Evolutionary conservation across 2,329 filamentous ascomycete species (phyloP).

Genomic region (Alternaria gaisen): DNA sequence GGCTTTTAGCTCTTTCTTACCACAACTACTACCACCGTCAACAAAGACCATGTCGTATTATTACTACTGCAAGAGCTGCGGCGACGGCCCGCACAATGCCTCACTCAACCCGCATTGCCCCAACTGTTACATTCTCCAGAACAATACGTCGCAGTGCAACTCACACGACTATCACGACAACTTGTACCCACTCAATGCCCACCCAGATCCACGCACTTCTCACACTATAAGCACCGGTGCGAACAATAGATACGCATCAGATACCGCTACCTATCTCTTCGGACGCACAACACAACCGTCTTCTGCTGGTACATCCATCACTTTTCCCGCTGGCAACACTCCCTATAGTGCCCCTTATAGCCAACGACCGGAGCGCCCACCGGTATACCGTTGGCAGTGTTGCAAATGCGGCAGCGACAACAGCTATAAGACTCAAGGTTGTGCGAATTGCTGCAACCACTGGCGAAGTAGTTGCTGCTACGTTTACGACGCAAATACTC

Average conservation of each 20-base stretch:
- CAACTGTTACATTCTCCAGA: not conserved
- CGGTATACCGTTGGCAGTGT: conserved; percentile 8
- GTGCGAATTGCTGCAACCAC: conserved; percentile 1
- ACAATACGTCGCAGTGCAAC: not conserved
- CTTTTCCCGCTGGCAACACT: not conserved
- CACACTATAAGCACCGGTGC: not conserved
- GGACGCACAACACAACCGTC: not conserved
- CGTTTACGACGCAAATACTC: too few species aligned
- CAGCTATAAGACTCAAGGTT: not conserved
- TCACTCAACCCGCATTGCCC: not conserved
- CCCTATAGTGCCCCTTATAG: not conserved
- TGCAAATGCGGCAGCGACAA: conserved; percentile 5
- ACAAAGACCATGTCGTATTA: not conserved
- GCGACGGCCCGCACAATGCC: conserved; percentile 7
- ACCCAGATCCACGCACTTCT: not conserved
- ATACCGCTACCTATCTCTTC: too few species aligned
- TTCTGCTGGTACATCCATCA: not conserved
- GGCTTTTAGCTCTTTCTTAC: not conserved
- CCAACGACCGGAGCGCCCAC: not conserved
- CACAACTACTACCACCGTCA: not conserved
- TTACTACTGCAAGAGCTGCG: conserved; percentile 7
- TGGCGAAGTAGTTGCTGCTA: not conserved
- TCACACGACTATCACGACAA: not conserved
- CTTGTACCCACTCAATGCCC: not conserved
- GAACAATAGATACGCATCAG: not conserved